Evolutionary conservation across 768 basidiomycete genomes (phyloP).

Genomic region (Termitomyces sp.): DNA sequence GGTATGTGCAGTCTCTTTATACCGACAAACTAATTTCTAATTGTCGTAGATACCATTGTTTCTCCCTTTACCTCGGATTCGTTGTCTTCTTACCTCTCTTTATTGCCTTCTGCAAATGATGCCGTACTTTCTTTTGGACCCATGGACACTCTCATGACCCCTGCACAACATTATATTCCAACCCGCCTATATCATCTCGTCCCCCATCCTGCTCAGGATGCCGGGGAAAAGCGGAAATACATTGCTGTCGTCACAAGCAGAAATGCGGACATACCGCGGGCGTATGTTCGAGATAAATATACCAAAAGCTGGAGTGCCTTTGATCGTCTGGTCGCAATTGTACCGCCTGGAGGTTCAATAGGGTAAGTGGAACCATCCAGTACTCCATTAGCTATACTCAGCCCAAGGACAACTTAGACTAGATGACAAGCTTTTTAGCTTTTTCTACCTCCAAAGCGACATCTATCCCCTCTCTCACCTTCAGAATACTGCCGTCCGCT

Average conservation of each 20-base stretch:
- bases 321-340: constrained; percentile 81
- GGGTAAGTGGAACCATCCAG: constrained; percentile 44
- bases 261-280: constrained; percentile 81
- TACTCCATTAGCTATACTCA: constrained; percentile 2
- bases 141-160: constrained; percentile 72
- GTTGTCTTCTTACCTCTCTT: constrained; percentile 71
- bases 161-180: constrained; percentile 70
- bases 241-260: constrained; percentile 70
- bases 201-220: constrained; percentile 80
- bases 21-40: neutral
- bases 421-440: constrained; percentile 88
- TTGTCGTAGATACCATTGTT: constrained; percentile 56
- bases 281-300: constrained; percentile 85
- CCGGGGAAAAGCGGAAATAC: constrained; percentile 68
- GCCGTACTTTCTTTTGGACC: constrained; percentile 77
- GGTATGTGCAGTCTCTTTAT: constrained; percentile 32
- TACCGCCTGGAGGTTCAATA: constrained; percentile 87
- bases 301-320: constrained; percentile 93
- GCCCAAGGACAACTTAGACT: constrained; percentile 39
- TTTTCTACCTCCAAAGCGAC: constrained; percentile 82
- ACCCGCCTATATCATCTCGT: constrained; percentile 69
- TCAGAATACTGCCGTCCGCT: constrained; percentile 74
- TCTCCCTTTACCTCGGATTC: constrained; percentile 75
- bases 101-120: constrained; percentile 67
- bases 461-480: constrained; percentile 70